Base-by-base conservation (phyloP, 2,329 filamentous ascomycete genomes). In the Apiospora hydei region DNA sequence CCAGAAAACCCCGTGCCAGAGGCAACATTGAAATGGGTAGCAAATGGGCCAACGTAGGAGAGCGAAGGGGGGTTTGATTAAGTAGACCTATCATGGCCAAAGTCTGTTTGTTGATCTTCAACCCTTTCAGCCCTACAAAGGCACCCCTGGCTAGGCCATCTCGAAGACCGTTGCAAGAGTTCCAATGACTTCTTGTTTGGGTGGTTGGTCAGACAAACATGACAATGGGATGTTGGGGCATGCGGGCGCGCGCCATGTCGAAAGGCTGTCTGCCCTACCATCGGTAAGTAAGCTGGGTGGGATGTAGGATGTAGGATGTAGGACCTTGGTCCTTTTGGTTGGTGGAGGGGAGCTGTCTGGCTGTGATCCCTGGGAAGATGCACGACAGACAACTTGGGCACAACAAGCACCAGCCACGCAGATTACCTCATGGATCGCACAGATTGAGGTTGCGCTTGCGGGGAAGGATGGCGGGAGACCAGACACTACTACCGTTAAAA, bases 131-230 rank as follows among this genome's bases (percentile, higher is more conserved):
- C 57, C 57, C 57, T 64, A 64, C 34, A 11, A 11, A 64, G 57
- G 41, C 34, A 64, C 57, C 57, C 53, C 57, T 64, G 57, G 57
- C 57, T 64, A 64, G 57, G 34, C 34, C 57, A 64, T 64, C 57
- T 64, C 21, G 34, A 64, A n/a, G 30, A 41, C 57, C 34, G 57
- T 64, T 64, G 30, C 53, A 21, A 16, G 57, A 64, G 3, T 34
- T 64, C 57, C 34, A 6, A 41, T n/a, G 30, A 18, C 34, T 41
- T 41, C 34, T 64, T 41, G 10, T 18, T 41, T 41, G 57, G 57
- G n/a, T 34, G 57, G 57, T 14, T 64, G 57, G 21, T 21, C 34
- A n/a, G 11, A n/a, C 34, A 34, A 24, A 5, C 53, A 61, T 41
- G 30, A 18, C 53, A 38, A 38, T 7, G 41, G 18, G 18, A 41